These are phyloP conservation scores for Linaria vulgaris DNA, from an alignment of 257 asterid genomes.

Conservation along the genomic window DNA sequence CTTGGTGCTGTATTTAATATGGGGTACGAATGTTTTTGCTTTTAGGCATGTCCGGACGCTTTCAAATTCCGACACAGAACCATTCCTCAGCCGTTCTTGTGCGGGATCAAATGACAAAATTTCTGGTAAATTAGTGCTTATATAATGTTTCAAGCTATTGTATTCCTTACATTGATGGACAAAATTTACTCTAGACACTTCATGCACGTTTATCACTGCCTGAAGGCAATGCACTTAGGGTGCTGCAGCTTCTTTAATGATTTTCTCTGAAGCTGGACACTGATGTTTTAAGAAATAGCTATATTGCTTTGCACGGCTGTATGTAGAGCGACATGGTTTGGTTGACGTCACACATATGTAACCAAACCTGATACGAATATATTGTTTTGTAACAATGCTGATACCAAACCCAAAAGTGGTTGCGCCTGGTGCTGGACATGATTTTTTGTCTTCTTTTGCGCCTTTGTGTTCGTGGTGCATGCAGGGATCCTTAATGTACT, in stretches of 20 bases:
- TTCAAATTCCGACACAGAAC: constrained; percentile 76
- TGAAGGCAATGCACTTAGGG: not conserved
- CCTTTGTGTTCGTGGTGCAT: too few relatives aligned
- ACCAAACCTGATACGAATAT: too few relatives aligned
- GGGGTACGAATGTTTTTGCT: constrained; percentile 25
- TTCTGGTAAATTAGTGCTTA: constrained; percentile 57
- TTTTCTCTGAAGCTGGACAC: too few relatives aligned
- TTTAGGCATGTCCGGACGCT: constrained; percentile 84
- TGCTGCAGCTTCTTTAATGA: not conserved
- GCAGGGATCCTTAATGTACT: too few relatives aligned
- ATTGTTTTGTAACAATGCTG: too few relatives aligned
- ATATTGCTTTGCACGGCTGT: too few relatives aligned
- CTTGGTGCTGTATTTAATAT: constrained; percentile 13
- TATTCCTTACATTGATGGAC: constrained; percentile 2
- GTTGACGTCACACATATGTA: too few relatives aligned
- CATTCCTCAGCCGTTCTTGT: constrained; percentile 53
- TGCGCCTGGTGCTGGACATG: too few relatives aligned
- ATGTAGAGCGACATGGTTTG: too few relatives aligned
- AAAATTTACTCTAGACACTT: constrained; percentile 1
- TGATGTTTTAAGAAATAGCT: too few relatives aligned
- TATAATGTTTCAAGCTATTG: constrained; percentile 14
- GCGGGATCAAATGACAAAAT: constrained; percentile 47
- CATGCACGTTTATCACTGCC: not conserved
- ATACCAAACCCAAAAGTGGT: too few relatives aligned
- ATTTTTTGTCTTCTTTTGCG: too few relatives aligned